Evolutionary conservation across 2,329 filamentous ascomycete genomes (phyloP).

Genomic region (Pseudogymnoascus sp.): DNA sequence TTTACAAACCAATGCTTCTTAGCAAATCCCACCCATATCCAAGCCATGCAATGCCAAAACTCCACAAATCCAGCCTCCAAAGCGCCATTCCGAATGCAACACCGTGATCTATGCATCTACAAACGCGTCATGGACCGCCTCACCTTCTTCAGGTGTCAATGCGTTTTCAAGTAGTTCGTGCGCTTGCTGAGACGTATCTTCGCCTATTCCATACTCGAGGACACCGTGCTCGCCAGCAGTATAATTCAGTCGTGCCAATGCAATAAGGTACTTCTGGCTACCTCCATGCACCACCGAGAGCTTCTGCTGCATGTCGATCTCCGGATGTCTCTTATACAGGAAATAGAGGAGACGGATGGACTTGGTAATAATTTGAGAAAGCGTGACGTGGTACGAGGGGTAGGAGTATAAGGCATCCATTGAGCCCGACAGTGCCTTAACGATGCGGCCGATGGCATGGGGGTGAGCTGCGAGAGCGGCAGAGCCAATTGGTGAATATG

Average conservation of each 20-base stretch:
- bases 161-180: conserved; percentile 73
- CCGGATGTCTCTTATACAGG: conserved; percentile 53
- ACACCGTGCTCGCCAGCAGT: conserved; percentile 64
- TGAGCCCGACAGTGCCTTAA: conserved; percentile 68
- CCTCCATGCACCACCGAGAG: conserved; percentile 63
- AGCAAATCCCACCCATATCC: neutral
- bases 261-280: conserved; percentile 74
- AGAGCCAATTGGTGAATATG: conserved; percentile 54
- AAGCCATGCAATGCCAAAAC: neutral
- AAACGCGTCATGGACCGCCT: conserved; percentile 38
- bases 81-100: neutral
- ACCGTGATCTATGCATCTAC: conserved; percentile 10
- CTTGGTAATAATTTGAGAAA: conserved; percentile 47
- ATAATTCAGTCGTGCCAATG: conserved; percentile 77
- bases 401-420: conserved; percentile 53
- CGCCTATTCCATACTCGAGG: conserved; percentile 68
- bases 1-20: neutral
- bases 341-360: conserved; percentile 55
- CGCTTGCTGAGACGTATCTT: conserved; percentile 73
- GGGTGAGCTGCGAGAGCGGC: conserved; percentile 61
- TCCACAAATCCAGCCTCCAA: neutral
- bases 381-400: conserved; percentile 19
- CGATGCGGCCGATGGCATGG: conserved; percentile 64
- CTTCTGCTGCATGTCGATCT: conserved; percentile 64
- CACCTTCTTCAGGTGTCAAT: conserved; percentile 72